These are phyloP conservation scores for Spencermartinsiella ligniputridi DNA, from an alignment of 1,139 yeast species.

Conservation along the genomic window DNA sequence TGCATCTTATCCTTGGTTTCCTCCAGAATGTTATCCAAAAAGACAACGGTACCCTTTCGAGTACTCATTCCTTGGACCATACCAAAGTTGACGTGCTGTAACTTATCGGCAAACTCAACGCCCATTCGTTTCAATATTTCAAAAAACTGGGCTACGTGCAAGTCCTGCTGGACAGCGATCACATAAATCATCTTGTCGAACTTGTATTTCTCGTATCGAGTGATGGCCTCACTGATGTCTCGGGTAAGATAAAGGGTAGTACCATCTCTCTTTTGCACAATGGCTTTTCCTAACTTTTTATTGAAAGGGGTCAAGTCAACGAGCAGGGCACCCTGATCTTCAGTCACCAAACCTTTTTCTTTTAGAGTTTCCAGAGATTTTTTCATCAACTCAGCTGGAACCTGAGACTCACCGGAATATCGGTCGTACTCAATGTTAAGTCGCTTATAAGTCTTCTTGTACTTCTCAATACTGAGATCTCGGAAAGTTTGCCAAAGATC, in stretches of 20 bases:
- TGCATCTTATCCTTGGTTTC: slow-evolving; percentile 96
- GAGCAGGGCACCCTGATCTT: slow-evolving; percentile 87
- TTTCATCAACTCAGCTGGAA: slow-evolving; percentile 67
- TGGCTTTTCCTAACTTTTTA: slow-evolving; percentile 90
- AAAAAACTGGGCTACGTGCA: slow-evolving; percentile 90
- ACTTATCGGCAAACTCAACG: slow-evolving; percentile 75
- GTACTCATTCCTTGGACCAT: slow-evolving; percentile 99
- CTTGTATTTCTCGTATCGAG: slow-evolving; percentile 76
- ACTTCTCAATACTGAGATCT: slow-evolving; percentile 79
- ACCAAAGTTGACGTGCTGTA: slow-evolving; percentile 89
- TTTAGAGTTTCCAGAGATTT: slow-evolving; percentile 58
- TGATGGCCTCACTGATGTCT: slow-evolving; percentile 96
- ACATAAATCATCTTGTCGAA: slow-evolving; percentile 97
- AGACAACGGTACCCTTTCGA: slow-evolving; percentile 96
- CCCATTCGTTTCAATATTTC: slow-evolving; percentile 93
- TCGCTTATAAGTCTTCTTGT: slow-evolving; percentile 84
- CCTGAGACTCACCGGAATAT: slow-evolving; percentile 96
- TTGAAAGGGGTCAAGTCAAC: slow-evolving; percentile 82
- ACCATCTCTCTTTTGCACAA: slow-evolving; percentile 94
- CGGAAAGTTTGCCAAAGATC: slow-evolving; percentile 85
- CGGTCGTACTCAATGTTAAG: slow-evolving; percentile 81
- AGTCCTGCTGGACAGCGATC: slow-evolving; percentile 93
- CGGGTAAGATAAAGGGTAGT: slow-evolving; percentile 91
- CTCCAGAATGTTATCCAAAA: slow-evolving; percentile 88
- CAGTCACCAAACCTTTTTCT: slow-evolving; percentile 69